Conservation (phyloP, 768 basidiomycete genomes). For the Russula foetens region DNA sequence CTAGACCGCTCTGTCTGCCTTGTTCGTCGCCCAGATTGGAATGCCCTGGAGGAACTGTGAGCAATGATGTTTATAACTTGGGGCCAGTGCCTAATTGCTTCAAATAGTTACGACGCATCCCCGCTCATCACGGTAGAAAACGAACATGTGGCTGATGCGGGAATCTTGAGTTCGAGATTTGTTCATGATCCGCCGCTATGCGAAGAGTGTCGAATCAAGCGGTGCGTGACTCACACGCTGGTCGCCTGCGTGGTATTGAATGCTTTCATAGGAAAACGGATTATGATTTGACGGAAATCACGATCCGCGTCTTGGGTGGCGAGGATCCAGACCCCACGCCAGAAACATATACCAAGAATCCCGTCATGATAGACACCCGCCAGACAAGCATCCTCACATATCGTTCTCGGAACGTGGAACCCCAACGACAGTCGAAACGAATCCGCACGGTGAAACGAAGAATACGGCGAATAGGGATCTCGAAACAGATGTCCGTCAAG, state of each 20-base stretch:
- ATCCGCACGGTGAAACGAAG: slow-evolving; percentile 48
- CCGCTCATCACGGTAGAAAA: slow-evolving; percentile 17
- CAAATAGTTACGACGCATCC: slow-evolving; percentile 15
- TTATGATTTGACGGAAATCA: slow-evolving; percentile 55
- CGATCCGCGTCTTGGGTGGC: slow-evolving; percentile 39
- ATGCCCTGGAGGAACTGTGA: slow-evolving; percentile 48
- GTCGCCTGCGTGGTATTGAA: background rate
- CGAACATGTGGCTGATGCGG: background rate
- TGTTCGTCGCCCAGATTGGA: slow-evolving; percentile 60
- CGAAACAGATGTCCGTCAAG: slow-evolving; percentile 62
- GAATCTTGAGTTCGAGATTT: slow-evolving; percentile 19
- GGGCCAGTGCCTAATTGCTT: background rate
- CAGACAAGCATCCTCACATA: slow-evolving; percentile 26
- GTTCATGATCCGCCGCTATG: slow-evolving; percentile 24
- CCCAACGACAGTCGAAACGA: slow-evolving; percentile 57
- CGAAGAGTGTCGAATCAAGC: slow-evolving; percentile 17
- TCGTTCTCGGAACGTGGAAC: slow-evolving; percentile 35
- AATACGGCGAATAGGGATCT: slow-evolving; percentile 46
- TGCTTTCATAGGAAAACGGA: slow-evolving; percentile 37
- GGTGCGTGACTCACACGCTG: slow-evolving; percentile 12
- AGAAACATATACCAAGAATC: slow-evolving; percentile 23
- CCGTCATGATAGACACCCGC: background rate
- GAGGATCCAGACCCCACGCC: slow-evolving; percentile 28
- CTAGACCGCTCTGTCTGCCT: slow-evolving; percentile 48
- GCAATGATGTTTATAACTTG: slow-evolving; percentile 22